Percentiles rank a stretch among this genome's conserved stretches.
Evolutionary conservation across 2,329 filamentous ascomycete species (phyloP).

Genomic region (Cephalotrichum gorgonifer): DNA sequence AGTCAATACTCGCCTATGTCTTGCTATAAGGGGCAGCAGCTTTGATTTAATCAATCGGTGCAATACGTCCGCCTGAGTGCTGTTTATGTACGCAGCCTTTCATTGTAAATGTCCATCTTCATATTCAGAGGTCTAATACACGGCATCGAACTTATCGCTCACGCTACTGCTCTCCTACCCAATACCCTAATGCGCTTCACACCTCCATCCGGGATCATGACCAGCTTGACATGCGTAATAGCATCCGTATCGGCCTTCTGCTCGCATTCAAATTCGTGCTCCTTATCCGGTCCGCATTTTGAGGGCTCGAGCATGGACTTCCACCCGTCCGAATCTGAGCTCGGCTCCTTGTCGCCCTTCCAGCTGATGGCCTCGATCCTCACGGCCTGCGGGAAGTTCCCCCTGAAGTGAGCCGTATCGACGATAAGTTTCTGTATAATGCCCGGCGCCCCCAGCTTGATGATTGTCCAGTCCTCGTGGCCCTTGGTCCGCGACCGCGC

Average conservation of each 20-base stretch:
- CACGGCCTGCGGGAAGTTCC: slow-evolving; percentile 73
- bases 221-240: slow-evolving; percentile 79
- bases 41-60: too few species aligned
- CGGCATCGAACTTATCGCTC: not conserved
- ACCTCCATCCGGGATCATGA: slow-evolving; percentile 87
- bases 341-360: slow-evolving; percentile 42
- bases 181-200: slow-evolving; percentile 79
- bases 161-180: slow-evolving; percentile 39
- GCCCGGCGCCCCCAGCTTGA: slow-evolving; percentile 59
- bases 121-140: too few species aligned
- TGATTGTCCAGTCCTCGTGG: slow-evolving; percentile 74
- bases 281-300: slow-evolving; percentile 61
- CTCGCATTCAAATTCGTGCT: slow-evolving; percentile 56
- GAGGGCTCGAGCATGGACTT: slow-evolving; percentile 53
- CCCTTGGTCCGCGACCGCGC: slow-evolving; percentile 59
- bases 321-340: slow-evolving; percentile 51
- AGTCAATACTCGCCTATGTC: too few species aligned
- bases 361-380: slow-evolving; percentile 53
- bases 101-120: too few species aligned
- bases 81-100: too few species aligned
- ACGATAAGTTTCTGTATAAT: slow-evolving; percentile 57
- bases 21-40: too few species aligned
- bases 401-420: slow-evolving; percentile 74
- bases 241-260: slow-evolving; percentile 20
- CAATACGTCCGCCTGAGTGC: too few species aligned